Evolutionary conservation across 208 protist genomes (phyloP), one percentile per base, ranked within the genome.

Genomic region (Borovskyia barvae): DNA sequence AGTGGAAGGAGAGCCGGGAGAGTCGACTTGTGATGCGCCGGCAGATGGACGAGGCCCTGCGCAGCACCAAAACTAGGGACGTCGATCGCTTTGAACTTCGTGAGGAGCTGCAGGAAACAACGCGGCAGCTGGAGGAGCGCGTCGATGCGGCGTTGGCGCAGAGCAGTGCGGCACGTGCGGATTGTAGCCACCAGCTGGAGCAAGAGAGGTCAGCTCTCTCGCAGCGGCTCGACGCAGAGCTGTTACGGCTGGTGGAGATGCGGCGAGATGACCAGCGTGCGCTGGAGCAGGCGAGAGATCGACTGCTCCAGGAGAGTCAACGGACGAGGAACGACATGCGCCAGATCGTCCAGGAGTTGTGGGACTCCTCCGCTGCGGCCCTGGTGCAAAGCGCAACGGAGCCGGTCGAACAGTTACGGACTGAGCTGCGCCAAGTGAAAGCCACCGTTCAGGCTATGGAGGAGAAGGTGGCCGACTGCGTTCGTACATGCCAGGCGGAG

Each of bases 171-270:
- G 46, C 66, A 29, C 77, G 82, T n/a, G 51, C 80, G 1, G 82
- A 92, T 59, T 77, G 65, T 19, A 59, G 68, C 25, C 78, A 74
- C 11, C 60, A 81, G 59, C 40, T 88, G 6, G 87, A 94, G 65
- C 72, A 66, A 15, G 87, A 92, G 52, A 60, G 75, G 2, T 67
- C 71, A 0, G 41, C 74, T 3, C 74, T 90, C 6, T 52, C 66
- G 12, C 73, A 79, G 43, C 81, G 84, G 2, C 80, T 94, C 0
- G 87, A 94, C 52, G 35, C 55, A 17, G 87, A 90, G 65, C 55
- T 90, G 32, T 43, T 87, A 47, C 84, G 82, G 6, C 79, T 80
- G 20, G 77, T 76, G 0, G 84, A 90, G 46, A 85, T 90, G 77
- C 78, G 77, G 5, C 63, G 70, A 12, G 81, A 87, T 17, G 84